Evolutionary conservation across 257 asterid genomes (phyloP).

Genomic region (Nicotiana tabacum): DNA sequence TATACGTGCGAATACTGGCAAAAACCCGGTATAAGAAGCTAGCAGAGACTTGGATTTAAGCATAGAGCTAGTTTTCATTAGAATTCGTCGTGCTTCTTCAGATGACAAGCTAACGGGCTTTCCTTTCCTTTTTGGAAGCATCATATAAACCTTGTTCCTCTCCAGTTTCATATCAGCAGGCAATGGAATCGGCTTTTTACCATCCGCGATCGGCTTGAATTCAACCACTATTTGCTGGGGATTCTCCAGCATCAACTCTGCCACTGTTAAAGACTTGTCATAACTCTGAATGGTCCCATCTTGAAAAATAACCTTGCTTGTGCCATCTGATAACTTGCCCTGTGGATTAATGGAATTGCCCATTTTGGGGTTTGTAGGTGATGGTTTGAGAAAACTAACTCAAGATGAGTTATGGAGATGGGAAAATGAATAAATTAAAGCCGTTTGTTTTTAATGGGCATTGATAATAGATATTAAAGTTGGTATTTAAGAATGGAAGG

Average conservation of each 20-base stretch:
- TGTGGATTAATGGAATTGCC: conserved; percentile 48
- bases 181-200: conserved; percentile 41
- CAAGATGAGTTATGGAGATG: not conserved
- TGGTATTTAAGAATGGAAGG: conserved; percentile 15
- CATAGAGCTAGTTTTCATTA: conserved; percentile 27
- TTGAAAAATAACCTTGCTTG: conserved; percentile 56
- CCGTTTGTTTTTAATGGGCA: not conserved
- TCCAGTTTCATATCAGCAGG: conserved; percentile 76
- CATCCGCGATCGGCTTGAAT: conserved; percentile 24
- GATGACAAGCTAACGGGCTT: conserved; percentile 43
- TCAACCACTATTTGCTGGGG: conserved; percentile 76
- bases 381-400: not conserved
- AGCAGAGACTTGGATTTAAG: conserved; percentile 41
- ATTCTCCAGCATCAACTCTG: conserved; percentile 79
- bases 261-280: conserved; percentile 55
- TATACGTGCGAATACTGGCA: conserved; percentile 61
- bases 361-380: conserved; percentile 28
- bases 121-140: conserved; percentile 60
- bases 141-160: conserved; percentile 45
- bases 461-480: not conserved
- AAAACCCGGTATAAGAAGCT: conserved; percentile 34
- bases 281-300: conserved; percentile 54
- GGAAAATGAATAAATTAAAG: not conserved
- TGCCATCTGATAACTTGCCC: conserved; percentile 11
- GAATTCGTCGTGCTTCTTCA: conserved; percentile 40